Base-by-base conservation (phyloP, 768 basidiomycete genomes). In the Leccinum pellstonianum region DNA sequence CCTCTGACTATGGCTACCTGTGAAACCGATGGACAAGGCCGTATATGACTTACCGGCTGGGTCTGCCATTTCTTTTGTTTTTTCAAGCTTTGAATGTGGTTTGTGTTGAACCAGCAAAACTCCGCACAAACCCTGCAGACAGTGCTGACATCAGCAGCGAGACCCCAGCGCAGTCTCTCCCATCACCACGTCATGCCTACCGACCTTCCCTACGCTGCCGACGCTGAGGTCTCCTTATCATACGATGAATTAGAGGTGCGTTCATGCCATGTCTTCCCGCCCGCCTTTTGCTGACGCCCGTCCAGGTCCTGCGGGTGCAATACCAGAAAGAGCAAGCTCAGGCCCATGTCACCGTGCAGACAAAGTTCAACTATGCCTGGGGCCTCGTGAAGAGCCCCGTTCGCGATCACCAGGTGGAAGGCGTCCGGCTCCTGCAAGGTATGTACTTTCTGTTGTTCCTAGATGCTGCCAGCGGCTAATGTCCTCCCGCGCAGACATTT, bases 291-390 rank as follows among this genome's bases (percentile, higher is more conserved):
- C 37, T 49, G 11, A 61, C 4, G 23, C 41, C 14, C 19, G 19
- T 37, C 8, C 66, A 96, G 94, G 94, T 98, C 4, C 79, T 98
- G 47, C 80, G 87, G 59, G 68, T 82, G 58, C 95, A 98, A 70
- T 95, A 96, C 76, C 84, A 93, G 80, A 93, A 87, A 74, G 96
- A 99, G 73, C 78, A 86, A 19, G 79, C 83, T 1, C 88, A 93
- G 63, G 82, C 85, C 53, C 94, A 96, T 74, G 83, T 97, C 59
- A 93, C 93, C 10, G 83, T 88, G 7, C 97, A 99, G 77, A 96
- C 95, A 43, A 95, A 93, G 73, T 99, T 99, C 80, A 98, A 98
- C 78, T 95, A 90, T 75, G 86, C 93, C 43, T 97, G 96, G 96
- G 96, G 96, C 3, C 80, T 96, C 33, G 92, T 98, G 55, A 98